Base-by-base conservation (phyloP, 768 basidiomycete species). In the Serpula lacrymans region DNA sequence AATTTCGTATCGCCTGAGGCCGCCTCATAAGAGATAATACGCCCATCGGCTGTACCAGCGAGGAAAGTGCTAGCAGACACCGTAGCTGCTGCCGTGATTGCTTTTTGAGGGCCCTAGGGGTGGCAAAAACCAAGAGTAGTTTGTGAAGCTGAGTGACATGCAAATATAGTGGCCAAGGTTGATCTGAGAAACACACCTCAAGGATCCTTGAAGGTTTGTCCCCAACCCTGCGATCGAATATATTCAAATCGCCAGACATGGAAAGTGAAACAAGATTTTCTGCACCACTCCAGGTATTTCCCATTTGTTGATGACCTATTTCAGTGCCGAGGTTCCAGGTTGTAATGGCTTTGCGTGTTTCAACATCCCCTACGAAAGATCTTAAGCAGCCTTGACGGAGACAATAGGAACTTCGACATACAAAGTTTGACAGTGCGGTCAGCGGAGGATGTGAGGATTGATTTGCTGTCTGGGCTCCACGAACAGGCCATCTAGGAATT, bases 351-450 rank as follows among this genome's bases (percentile, higher is more conserved):
- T 90, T 87, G 44, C 73, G 72, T 0, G 81, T 72, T 52, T 84
- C 77, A 0, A 84, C 78, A 51, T 96, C 91, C 93, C 91, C 89
- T 92, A 35, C n/a, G 23, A 21, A 18, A 34, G 12, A 21, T 35
- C 24, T 39, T 11, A 35, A n/a, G 6, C 21, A 34, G 17, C 21
- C 20, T 12, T 38, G 4, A 30, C 24, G 11, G 24, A 16, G 27
- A 25, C 23, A 23, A 40, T 24, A 37, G 5, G 36, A 16, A 39
- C 37, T 29, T 59, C 80, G 51, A n/a, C n/a, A n/a, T 57, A 90
- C 93, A 97, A 3, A 95, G 63, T 53, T 88, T 89, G 38, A 94
- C 90, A 3, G 86, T 85, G 43, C 85, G 77, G 57, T 97, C 93
- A 12, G 84, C 86, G 2, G 90, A 84, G 7, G 89, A 87, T 0